Evolutionary conservation across 768 basidiomycete species (phyloP).

Genomic region (Pleurotus citrinopileatus): DNA sequence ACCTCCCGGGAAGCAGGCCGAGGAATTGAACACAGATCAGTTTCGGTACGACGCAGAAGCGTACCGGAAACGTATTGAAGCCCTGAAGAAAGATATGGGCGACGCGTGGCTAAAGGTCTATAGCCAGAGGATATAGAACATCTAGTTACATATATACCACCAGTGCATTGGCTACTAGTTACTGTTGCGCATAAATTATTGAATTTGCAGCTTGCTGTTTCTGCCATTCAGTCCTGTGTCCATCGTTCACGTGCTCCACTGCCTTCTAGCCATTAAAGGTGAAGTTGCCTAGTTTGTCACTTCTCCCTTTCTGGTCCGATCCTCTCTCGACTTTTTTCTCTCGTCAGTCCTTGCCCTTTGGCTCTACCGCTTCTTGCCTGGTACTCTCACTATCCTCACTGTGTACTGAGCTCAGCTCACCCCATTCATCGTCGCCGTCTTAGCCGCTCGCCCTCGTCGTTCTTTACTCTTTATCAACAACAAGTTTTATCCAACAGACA

Average conservation of each 20-base stretch:
- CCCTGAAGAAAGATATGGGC: slow-evolving; percentile 82
- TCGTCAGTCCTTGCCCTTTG: slow-evolving; percentile 10
- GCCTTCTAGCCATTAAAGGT: background rate
- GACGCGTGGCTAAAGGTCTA: slow-evolving; percentile 88
- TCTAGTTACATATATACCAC: too few species aligned
- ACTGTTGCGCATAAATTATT: too few species aligned
- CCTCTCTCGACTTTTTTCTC: slow-evolving; percentile 7
- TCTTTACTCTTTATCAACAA: slow-evolving; percentile 51
- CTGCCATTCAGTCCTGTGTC: too few species aligned
- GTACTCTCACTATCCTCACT: slow-evolving; percentile 20
- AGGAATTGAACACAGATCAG: background rate
- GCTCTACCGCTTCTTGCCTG: slow-evolving; percentile 15
- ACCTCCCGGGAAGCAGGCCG: slow-evolving; percentile 27
- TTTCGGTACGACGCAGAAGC: slow-evolving; percentile 50
- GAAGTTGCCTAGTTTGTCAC: background rate
- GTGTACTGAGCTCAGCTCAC: slow-evolving; percentile 13
- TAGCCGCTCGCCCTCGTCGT: slow-evolving; percentile 42
- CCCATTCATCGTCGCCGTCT: slow-evolving; percentile 18
- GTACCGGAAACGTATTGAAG: slow-evolving; percentile 77
- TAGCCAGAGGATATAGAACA: slow-evolving; percentile 52
- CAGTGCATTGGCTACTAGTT: too few species aligned
- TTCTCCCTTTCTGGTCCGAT: slow-evolving; percentile 5
- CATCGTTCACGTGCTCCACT: background rate
- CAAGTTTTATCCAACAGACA: slow-evolving; percentile 25
- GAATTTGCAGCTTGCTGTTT: too few species aligned